phyloP scores from a whole-genome alignment of 805 yeast genomes.

The Starmerella vaccinii region DNA sequence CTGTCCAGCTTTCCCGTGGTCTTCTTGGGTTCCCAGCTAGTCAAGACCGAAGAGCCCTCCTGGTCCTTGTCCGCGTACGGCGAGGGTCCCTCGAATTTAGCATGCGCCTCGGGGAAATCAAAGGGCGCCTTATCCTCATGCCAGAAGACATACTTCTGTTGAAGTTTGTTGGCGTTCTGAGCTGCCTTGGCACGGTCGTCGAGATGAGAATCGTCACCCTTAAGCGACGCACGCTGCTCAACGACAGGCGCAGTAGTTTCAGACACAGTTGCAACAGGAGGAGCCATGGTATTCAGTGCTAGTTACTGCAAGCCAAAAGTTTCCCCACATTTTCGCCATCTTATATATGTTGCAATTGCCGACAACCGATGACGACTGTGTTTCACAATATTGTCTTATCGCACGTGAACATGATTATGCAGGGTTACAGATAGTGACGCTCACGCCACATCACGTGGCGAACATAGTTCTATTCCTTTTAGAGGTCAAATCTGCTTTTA shows the following conservation, averaged over 20 bases:
- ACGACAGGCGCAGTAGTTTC: neutral
- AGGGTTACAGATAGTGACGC: neutral
- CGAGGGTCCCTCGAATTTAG: conserved; percentile 22
- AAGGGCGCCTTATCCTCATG: conserved; percentile 15
- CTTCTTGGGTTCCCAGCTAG: conserved; percentile 18
- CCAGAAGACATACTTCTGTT: conserved; percentile 16
- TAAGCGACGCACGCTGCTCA: neutral
- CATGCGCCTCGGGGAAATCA: conserved; percentile 18
- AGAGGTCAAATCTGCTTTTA: no score
- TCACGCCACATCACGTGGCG: conserved; percentile 3
- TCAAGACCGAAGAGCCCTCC: conserved; percentile 24
- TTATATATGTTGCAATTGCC: neutral
- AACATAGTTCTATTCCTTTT: no score
- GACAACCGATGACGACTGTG: neutral
- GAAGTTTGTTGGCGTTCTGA: conserved; percentile 7
- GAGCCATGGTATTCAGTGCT: conserved; percentile 11
- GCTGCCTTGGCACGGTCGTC: conserved; percentile 4
- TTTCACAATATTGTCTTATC: neutral
- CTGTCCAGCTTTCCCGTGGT: conserved; percentile 26
- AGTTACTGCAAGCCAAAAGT: neutral
- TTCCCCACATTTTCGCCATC: neutral
- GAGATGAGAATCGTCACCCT: neutral
- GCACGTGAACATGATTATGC: conserved; percentile 1
- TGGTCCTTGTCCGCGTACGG: conserved; percentile 24
- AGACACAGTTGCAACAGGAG: conserved; percentile 12